Percentiles rank a stretch among this genome's conserved stretches.
These are phyloP conservation scores for Aspergillus avenaceus DNA, from an alignment of 495 filamentous ascomycete genomes.

Conservation along the genomic window DNA sequence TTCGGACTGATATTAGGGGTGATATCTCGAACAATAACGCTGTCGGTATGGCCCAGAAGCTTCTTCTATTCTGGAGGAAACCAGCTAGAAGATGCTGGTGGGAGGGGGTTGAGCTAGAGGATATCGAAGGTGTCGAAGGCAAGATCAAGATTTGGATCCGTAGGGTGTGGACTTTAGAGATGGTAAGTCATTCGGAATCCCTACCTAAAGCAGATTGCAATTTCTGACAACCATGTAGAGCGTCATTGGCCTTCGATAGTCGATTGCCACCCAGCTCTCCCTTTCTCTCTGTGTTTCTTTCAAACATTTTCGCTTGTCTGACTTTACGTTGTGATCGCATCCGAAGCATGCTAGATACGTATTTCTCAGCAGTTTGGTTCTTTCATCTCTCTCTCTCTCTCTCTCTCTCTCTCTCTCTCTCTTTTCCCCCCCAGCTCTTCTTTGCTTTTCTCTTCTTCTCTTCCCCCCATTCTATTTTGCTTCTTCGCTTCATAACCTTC, in stretches of 20 bases:
- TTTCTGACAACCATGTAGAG: conserved; percentile 49
- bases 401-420: no score
- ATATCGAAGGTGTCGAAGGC: conserved; percentile 87
- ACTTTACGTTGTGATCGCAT: no score
- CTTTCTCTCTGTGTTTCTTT: conserved; percentile 16
- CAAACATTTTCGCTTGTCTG: no score
- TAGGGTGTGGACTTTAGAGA: conserved; percentile 97
- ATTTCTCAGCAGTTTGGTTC: conserved; percentile 9
- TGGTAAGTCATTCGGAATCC: conserved; percentile 51
- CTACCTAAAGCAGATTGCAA: background rate
- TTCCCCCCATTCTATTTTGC: no score
- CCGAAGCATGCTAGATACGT: conserved; percentile 13
- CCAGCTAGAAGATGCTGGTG: conserved; percentile 97
- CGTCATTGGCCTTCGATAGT: conserved; percentile 81
- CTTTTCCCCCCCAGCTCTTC: no score
- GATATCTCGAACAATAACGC: conserved; percentile 74
- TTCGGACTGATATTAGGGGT: conserved; percentile 86
- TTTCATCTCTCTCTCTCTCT: background rate
- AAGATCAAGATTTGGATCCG: conserved; percentile 97
- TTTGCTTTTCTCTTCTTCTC: conserved; percentile 2
- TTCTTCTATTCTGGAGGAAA: conserved; percentile 97
- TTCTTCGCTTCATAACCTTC: no score
- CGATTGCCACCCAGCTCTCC: background rate
- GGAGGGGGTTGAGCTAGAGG: conserved; percentile 91
- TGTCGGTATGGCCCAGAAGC: conserved; percentile 97